Conservation (phyloP, 306 rosid species). For the Erythrophleum fordii region DNA sequence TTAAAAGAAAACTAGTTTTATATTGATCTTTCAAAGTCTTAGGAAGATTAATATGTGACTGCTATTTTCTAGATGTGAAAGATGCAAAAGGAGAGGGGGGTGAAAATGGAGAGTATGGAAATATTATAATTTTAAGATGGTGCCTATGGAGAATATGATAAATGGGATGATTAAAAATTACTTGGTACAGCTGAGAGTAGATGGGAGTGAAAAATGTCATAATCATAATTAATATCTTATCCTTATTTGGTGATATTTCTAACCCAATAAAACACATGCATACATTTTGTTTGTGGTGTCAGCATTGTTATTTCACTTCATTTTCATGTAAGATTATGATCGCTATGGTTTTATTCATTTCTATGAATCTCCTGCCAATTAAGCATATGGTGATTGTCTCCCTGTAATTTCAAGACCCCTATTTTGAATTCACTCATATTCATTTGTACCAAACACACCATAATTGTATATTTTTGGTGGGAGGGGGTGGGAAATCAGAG, state of each 20-base stretch:
- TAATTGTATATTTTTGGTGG: neutral
- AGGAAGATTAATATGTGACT: slow-evolving; percentile 2
- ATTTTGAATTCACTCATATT: neutral
- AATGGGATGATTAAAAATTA: slow-evolving; percentile 13
- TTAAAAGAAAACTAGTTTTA: slow-evolving; percentile 1
- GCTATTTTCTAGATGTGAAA: slow-evolving; percentile 9
- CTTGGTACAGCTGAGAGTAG: slow-evolving; percentile 7
- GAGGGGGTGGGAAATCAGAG: neutral
- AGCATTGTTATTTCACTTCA: slow-evolving; percentile 1
- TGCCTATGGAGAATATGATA: slow-evolving; percentile 2
- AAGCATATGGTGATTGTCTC: neutral
- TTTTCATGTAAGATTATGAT: slow-evolving; percentile 14
- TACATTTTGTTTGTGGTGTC: neutral
- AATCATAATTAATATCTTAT: slow-evolving; percentile 5
- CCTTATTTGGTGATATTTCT: neutral
- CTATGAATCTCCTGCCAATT: slow-evolving; percentile 10
- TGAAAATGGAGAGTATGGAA: slow-evolving; percentile 9
- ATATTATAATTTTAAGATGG: neutral
- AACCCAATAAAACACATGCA: neutral
- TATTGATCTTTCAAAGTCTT: slow-evolving; percentile 19
- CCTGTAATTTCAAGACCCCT: neutral
- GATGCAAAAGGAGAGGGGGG: neutral
- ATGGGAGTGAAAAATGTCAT: slow-evolving; percentile 1
- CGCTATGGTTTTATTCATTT: neutral
- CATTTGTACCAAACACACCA: neutral